Evolutionary conservation across 129 eudicot genomes (phyloP).

Genomic region (Chrysanthemum seticuspe): DNA sequence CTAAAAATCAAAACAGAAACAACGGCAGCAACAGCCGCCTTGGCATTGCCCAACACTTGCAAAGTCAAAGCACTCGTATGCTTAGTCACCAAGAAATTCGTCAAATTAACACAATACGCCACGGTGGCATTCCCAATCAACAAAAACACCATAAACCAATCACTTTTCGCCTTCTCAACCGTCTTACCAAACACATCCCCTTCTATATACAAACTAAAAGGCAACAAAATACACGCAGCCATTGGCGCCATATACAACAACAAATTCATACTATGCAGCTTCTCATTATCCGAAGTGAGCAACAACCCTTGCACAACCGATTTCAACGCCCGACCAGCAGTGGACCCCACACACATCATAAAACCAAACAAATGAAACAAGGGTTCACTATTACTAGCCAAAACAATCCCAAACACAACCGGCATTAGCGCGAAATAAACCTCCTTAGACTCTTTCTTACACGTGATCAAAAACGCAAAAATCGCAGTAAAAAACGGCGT

Average conservation of each 20-base stretch:
- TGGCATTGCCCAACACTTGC: conserved; percentile 83
- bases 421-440: conserved; percentile 68
- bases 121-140: conserved; percentile 70
- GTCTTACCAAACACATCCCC: conserved; percentile 65
- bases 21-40: conserved; percentile 75
- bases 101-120: conserved; percentile 76
- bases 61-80: conserved; percentile 77
- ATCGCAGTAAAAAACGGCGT: conserved; percentile 87
- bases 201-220: conserved; percentile 66
- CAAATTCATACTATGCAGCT: conserved; percentile 72
- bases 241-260: conserved; percentile 85
- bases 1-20: conserved; percentile 72
- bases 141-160: conserved; percentile 64
- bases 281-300: conserved; percentile 65
- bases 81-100: conserved; percentile 70
- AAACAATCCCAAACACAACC: conserved; percentile 70
- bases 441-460: conserved; percentile 64
- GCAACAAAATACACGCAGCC: conserved; percentile 69
- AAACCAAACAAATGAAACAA: conserved; percentile 71
- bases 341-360: conserved; percentile 60
- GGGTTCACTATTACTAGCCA: conserved; percentile 88
- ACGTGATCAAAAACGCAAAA: conserved; percentile 70
- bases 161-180: conserved; percentile 49
- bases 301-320: conserved; percentile 82
- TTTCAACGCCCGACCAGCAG: conserved; percentile 80